These are phyloP conservation scores for Eucalyptus sideroxylon DNA, from an alignment of 345 rosid genomes.

Conservation along the genomic window DNA sequence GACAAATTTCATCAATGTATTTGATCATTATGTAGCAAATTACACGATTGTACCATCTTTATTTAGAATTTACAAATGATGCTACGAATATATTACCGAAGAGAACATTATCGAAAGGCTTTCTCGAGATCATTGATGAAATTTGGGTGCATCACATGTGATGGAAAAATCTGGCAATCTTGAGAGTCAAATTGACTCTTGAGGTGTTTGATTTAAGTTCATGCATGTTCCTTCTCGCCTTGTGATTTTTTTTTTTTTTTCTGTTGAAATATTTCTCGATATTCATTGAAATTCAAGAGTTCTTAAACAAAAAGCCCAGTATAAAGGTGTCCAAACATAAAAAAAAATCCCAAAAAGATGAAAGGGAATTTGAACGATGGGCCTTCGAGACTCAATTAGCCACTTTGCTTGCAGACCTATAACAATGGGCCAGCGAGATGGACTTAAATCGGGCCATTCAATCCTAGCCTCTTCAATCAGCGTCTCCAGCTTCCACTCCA, in stretches of 20 bases:
- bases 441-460: not conserved
- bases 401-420: not conserved
- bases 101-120: accelerated
- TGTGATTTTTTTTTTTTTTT: not conserved
- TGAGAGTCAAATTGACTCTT: not conserved
- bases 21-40: accelerated
- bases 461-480: not conserved
- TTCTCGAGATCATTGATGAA: not conserved
- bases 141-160: not conserved
- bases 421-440: not conserved
- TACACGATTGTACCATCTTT: not conserved
- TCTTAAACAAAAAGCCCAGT: not conserved
- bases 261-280: not conserved
- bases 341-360: not conserved
- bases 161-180: not conserved
- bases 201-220: not conserved
- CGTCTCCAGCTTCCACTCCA: not conserved
- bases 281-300: not conserved
- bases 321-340: not conserved
- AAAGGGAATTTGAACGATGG: not conserved
- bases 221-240: not conserved
- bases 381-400: not conserved
- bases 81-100: accelerated
- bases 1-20: not conserved
- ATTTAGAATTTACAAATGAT: not conserved